Percentiles rank a stretch among this genome's conserved stretches.
phyloP scores from a whole-genome alignment of 2,329 filamentous ascomycete genomes.

The Microdochium paspali region DNA sequence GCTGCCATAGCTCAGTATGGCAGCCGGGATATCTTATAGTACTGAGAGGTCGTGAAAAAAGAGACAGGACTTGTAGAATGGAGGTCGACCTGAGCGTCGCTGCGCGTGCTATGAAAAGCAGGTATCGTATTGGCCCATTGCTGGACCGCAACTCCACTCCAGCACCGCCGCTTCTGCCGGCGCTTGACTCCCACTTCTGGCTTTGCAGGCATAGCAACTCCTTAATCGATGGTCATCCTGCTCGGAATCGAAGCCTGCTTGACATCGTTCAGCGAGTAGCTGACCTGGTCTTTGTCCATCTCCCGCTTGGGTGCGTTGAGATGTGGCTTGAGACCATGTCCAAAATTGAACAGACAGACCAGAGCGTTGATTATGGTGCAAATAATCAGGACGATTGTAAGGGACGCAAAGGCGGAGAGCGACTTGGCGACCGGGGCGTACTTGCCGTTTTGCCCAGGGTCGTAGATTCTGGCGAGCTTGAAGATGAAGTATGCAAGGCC shows the following conservation, averaged over 20 bases:
- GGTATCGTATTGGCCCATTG: too few species aligned
- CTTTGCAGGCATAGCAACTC: background rate
- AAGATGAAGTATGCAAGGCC: conserved; percentile 94
- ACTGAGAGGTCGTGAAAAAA: background rate
- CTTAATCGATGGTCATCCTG: conserved; percentile 54
- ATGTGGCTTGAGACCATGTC: conserved; percentile 80
- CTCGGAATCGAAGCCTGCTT: conserved; percentile 40
- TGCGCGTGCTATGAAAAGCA: too few species aligned
- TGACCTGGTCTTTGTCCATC: conserved; percentile 45
- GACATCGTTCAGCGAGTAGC: conserved; percentile 47
- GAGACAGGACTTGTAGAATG: background rate
- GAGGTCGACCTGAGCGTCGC: too few species aligned
- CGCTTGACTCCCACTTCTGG: too few species aligned
- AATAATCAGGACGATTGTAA: conserved; percentile 83
- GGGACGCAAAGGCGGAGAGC: conserved; percentile 85
- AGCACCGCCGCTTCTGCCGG: too few species aligned
- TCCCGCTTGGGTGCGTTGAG: conserved; percentile 42
- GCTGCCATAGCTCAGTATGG: background rate
- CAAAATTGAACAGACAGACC: conserved; percentile 85
- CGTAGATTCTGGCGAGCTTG: conserved; percentile 95
- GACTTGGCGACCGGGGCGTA: conserved; percentile 77
- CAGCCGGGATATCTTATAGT: conserved; percentile 1
- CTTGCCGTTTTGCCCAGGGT: conserved; percentile 41
- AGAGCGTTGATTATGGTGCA: conserved; percentile 81
- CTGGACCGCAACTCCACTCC: too few species aligned